Evolutionary conservation across 2,329 filamentous ascomycete genomes (phyloP).

Genomic region (Fonsecaea nubica): DNA sequence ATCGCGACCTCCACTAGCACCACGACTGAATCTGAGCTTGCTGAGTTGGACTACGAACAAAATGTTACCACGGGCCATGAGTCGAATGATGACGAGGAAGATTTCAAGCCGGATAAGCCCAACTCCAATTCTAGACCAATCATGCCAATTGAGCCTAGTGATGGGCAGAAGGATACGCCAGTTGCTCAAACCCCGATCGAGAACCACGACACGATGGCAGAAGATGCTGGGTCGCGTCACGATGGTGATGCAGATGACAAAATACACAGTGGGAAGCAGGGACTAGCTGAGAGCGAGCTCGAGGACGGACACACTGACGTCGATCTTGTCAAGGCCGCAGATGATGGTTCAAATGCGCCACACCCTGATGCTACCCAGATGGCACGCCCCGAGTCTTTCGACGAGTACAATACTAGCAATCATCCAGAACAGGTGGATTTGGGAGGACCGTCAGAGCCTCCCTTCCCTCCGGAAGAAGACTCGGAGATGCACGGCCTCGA

Average conservation of each 20-base stretch:
- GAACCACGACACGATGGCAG: neutral
- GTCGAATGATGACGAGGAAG: neutral
- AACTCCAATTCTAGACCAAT: neutral
- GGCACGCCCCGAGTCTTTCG: neutral
- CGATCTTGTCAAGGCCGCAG: neutral
- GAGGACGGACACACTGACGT: neutral
- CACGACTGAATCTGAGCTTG: neutral
- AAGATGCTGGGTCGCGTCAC: neutral
- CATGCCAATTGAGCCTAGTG: neutral
- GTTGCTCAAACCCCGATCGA: neutral
- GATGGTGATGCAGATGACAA: neutral
- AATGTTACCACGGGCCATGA: neutral
- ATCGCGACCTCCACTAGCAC: too few species aligned
- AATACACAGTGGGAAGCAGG: neutral
- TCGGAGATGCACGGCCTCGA: slow-evolving; percentile 16
- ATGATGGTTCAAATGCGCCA: neutral
- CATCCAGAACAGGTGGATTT: neutral
- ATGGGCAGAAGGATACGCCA: neutral
- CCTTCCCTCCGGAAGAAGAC: neutral
- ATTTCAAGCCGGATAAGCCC: neutral
- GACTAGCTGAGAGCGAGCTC: neutral
- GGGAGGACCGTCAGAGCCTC: neutral
- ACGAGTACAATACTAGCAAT: neutral
- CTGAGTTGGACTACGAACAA: neutral
- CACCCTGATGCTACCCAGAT: neutral